phyloP scores from a whole-genome alignment of 2,329 filamentous ascomycete genomes.

The Chrysoporthe cubensis region DNA sequence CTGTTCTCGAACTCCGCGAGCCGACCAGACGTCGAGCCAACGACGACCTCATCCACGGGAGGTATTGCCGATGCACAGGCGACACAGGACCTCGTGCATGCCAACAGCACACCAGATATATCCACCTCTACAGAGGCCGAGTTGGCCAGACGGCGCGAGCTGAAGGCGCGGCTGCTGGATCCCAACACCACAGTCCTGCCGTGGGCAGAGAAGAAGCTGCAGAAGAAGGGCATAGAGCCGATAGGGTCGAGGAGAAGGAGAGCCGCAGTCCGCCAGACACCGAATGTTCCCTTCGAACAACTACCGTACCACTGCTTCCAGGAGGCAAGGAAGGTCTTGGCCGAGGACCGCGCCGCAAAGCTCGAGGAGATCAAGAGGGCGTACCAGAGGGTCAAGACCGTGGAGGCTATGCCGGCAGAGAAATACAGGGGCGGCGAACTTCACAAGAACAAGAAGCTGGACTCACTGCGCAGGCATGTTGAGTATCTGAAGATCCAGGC shows the following conservation, averaged over 20 bases:
- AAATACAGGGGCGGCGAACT: conserved; percentile 64
- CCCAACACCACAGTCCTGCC: conserved; percentile 69
- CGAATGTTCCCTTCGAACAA: conserved; percentile 84
- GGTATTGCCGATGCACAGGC: conserved; percentile 25
- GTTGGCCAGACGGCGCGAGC: conserved; percentile 28
- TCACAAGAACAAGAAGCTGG: conserved; percentile 68
- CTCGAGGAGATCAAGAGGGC: conserved; percentile 71
- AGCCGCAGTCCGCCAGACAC: conserved; percentile 66
- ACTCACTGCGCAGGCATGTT: conserved; percentile 71
- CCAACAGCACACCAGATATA: conserved; percentile 18
- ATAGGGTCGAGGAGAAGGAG: conserved; percentile 86
- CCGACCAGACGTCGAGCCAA: conserved; percentile 42
- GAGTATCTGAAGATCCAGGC: conserved; percentile 84
- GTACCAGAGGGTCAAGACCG: conserved; percentile 67
- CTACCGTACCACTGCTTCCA: conserved; percentile 98
- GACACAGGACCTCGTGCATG: conserved; percentile 31
- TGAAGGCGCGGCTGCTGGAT: conserved; percentile 56
- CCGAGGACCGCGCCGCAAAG: conserved; percentile 81
- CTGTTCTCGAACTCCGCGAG: conserved; percentile 42
- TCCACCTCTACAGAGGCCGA: conserved; percentile 5
- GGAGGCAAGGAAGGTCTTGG: conserved; percentile 83
- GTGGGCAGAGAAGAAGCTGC: conserved; percentile 68
- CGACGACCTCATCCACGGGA: conserved; percentile 34
- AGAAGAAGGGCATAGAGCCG: conserved; percentile 70
- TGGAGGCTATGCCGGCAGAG: conserved; percentile 63